Conservation (phyloP, 2,329 filamentous ascomycete species). For the Aspergillus latus region DNA sequence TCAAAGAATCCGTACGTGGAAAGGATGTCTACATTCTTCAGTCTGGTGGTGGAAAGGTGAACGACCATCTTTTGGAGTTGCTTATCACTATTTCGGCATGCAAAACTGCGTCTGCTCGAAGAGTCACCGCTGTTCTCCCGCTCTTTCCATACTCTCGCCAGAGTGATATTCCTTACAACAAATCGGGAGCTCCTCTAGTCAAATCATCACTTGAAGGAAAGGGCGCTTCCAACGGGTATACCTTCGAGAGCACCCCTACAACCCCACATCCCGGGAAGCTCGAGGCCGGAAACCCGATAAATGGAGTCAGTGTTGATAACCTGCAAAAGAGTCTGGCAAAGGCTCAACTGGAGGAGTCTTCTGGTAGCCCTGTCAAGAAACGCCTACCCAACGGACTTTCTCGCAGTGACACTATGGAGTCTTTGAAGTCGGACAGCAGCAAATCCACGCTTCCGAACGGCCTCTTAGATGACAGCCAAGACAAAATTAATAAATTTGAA, state of each 20-base stretch:
- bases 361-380: conserved; percentile 45
- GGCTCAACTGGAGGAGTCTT: conserved; percentile 58
- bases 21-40: conserved; percentile 99
- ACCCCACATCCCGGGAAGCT: conserved; percentile 74
- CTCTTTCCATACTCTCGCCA: conserved; percentile 97
- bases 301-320: conserved; percentile 59
- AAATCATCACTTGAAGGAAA: conserved; percentile 56
- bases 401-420: conserved; percentile 41
- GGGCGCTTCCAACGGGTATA: conserved; percentile 58
- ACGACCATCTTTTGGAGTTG: conserved; percentile 94
- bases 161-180: conserved; percentile 95
- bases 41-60: conserved; percentile 86
- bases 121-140: conserved; percentile 90
- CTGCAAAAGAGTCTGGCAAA: conserved; percentile 73
- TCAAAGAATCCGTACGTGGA: conserved; percentile 91
- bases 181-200: conserved; percentile 81
- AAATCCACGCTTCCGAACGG: conserved; percentile 40
- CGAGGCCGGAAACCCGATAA: conserved; percentile 65
- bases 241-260: conserved; percentile 87
- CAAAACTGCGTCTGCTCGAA: conserved; percentile 87
- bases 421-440: conserved; percentile 34
- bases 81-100: conserved; percentile 98
- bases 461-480: conserved; percentile 56
- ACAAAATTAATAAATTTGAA: conserved; percentile 64
- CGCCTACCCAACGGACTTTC: conserved; percentile 43